A percentile compares a stretch with the other conserved stretches of the same genome.
Conservation (phyloP, 2,329 filamentous ascomycete species). For the Nemania sp. region DNA sequence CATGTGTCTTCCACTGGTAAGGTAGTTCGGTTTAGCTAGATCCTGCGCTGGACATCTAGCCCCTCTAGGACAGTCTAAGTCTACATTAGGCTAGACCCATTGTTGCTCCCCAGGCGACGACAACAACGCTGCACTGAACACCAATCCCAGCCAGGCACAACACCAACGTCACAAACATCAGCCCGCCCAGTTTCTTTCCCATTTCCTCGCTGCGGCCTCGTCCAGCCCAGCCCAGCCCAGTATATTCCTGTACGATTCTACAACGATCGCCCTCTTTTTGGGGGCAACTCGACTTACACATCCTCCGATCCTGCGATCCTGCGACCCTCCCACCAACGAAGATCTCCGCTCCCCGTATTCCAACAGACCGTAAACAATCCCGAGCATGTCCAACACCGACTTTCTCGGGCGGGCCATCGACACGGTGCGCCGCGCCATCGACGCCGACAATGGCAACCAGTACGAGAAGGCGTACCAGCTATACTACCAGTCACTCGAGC, state of each 20-base stretch:
- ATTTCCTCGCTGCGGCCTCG: too few species aligned
- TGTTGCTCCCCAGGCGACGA: slow-evolving; percentile 19
- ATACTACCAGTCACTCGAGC: slow-evolving; percentile 93
- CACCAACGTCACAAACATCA: slow-evolving; percentile 24
- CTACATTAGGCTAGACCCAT: slow-evolving; percentile 20
- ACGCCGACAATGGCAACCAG: slow-evolving; percentile 90
- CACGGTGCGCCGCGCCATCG: slow-evolving; percentile 96
- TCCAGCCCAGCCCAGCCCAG: too few species aligned
- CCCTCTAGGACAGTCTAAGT: slow-evolving; percentile 13
- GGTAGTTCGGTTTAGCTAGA: too few species aligned
- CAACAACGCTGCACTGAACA: neutral
- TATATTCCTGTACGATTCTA: too few species aligned
- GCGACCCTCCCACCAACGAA: too few species aligned
- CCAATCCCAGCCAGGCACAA: slow-evolving; percentile 13
- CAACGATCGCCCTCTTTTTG: too few species aligned
- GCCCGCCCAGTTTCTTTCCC: slow-evolving; percentile 4
- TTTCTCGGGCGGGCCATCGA: slow-evolving; percentile 97
- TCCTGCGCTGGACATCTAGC: neutral
- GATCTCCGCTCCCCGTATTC: too few species aligned
- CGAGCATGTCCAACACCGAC: slow-evolving; percentile 93
- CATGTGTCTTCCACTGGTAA: too few species aligned
- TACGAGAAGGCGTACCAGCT: slow-evolving; percentile 96
- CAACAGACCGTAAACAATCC: neutral
- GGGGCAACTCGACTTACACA: too few species aligned
- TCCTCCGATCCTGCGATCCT: too few species aligned